Evolutionary conservation across 2,329 filamentous ascomycete species (phyloP).

Genomic region (Botrytis fragariae): DNA sequence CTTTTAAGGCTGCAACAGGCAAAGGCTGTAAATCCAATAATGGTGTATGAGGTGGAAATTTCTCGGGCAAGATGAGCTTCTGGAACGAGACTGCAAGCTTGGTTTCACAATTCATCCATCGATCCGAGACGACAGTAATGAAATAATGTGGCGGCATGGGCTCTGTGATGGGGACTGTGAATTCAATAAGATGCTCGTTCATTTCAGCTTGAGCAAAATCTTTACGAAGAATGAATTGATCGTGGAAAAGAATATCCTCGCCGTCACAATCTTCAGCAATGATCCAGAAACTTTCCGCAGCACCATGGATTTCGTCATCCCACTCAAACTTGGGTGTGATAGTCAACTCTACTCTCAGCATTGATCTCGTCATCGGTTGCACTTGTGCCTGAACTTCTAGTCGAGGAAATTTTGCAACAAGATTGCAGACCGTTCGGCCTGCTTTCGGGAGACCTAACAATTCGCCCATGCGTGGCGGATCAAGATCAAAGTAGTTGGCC

Average conservation of each 20-base stretch:
- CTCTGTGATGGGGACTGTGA: constrained; percentile 93
- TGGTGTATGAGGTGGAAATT: constrained; percentile 91
- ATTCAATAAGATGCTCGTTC: constrained; percentile 93
- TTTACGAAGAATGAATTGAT: constrained; percentile 87
- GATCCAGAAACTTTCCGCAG: constrained; percentile 93
- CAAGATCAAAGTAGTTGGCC: constrained; percentile 91
- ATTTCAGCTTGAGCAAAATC: constrained; percentile 82
- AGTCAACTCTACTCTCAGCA: constrained; percentile 85
- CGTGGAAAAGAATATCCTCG: constrained; percentile 91
- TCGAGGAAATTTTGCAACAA: constrained; percentile 90
- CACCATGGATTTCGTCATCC: constrained; percentile 86
- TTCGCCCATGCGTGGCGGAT: constrained; percentile 94
- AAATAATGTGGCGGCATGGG: constrained; percentile 99
- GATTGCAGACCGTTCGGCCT: constrained; percentile 77
- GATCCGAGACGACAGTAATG: constrained; percentile 87
- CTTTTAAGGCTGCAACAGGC: constrained; percentile 84
- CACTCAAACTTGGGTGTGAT: constrained; percentile 95
- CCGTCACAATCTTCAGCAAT: constrained; percentile 96
- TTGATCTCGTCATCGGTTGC: constrained; percentile 89
- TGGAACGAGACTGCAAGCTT: constrained; percentile 92
- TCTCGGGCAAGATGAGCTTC: constrained; percentile 89
- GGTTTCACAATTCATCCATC: constrained; percentile 98
- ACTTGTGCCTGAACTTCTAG: constrained; percentile 91
- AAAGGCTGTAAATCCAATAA: constrained; percentile 89
- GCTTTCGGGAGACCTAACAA: constrained; percentile 86